phyloP scores from a whole-genome alignment of 2,329 filamentous ascomycete genomes.

The Ceratocystis smalleyi region DNA sequence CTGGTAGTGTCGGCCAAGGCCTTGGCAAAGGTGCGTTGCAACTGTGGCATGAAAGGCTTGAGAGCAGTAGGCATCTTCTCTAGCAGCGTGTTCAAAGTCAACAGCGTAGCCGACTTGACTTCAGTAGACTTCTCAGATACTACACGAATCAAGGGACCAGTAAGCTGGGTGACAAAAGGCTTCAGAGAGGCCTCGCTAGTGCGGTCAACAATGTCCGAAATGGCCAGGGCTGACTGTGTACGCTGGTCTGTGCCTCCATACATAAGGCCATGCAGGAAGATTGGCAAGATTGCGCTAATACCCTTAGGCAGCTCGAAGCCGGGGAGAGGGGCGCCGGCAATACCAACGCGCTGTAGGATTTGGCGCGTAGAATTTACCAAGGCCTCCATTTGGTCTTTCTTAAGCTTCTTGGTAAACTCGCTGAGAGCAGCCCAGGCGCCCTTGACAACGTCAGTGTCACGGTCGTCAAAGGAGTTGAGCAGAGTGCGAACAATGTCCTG shows the following conservation, averaged over 20 bases:
- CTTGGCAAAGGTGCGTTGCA: conserved; percentile 94
- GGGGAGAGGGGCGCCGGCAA: conserved; percentile 66
- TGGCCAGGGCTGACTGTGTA: conserved; percentile 78
- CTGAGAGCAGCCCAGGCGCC: conserved; percentile 74
- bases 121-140: conserved; percentile 93
- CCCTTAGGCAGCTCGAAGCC: conserved; percentile 91
- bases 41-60: conserved; percentile 90
- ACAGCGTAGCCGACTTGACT: conserved; percentile 84
- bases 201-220: conserved; percentile 89
- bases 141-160: conserved; percentile 90
- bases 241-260: conserved; percentile 87
- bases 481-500: conserved; percentile 85
- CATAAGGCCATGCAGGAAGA: conserved; percentile 95
- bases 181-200: conserved; percentile 77
- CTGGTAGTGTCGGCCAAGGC: conserved; percentile 86
- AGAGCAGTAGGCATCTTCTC: conserved; percentile 93
- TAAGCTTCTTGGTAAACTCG: conserved; percentile 74
- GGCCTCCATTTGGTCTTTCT: conserved; percentile 96
- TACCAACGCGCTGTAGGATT: conserved; percentile 73
- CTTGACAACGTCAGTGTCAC: conserved; percentile 71
- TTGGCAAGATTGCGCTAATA: conserved; percentile 87
- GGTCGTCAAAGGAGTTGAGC: conserved; percentile 81
- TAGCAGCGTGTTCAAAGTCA: conserved; percentile 84
- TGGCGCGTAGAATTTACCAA: conserved; percentile 76
- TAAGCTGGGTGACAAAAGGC: conserved; percentile 93